These are phyloP conservation scores for Macrolepiota fuliginosa DNA, from an alignment of 768 basidiomycete genomes.

Conservation along the genomic window DNA sequence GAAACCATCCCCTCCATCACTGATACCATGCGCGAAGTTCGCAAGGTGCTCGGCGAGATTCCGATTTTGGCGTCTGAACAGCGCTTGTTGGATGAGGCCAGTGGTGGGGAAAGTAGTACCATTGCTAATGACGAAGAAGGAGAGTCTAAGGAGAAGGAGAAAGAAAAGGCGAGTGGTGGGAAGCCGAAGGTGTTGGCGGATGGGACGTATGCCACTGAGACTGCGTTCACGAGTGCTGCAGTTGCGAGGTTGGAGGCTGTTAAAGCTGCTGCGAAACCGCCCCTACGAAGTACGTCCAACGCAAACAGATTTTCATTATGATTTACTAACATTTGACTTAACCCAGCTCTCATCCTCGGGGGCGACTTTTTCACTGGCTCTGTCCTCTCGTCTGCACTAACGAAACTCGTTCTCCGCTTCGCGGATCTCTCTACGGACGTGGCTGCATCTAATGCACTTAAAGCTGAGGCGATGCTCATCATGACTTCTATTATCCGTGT, in stretches of 20 bases:
- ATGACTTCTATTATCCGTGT: constrained; percentile 98
- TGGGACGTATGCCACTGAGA: constrained; percentile 97
- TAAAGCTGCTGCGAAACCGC: constrained; percentile 87
- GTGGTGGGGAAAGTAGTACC: constrained; percentile 29
- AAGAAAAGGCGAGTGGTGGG: constrained; percentile 48
- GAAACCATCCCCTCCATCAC: constrained; percentile 66
- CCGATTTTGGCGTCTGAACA: constrained; percentile 94
- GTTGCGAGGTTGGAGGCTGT: constrained; percentile 73
- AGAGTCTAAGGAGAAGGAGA: constrained; percentile 28
- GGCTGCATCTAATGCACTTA: constrained; percentile 59
- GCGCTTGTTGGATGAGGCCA: constrained; percentile 73
- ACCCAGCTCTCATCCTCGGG: constrained; percentile 76
- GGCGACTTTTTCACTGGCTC: constrained; percentile 98
- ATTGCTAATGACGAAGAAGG: constrained; percentile 43
- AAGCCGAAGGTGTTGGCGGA: constrained; percentile 87
- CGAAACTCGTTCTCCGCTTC: constrained; percentile 87
- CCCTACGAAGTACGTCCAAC: constrained; percentile 66
- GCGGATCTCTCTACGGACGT: constrained; percentile 48
- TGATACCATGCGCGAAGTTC: constrained; percentile 69
- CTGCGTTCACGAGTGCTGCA: constrained; percentile 70
- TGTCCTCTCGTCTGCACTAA: constrained; percentile 84
- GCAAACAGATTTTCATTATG: too few relatives aligned
- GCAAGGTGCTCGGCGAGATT: constrained; percentile 92
- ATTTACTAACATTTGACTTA: neutral
- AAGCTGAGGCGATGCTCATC: constrained; percentile 96